phyloP scores from a whole-genome alignment of 1,284 basidiomycete genomes.

The Stygiomarasmius scandens region DNA sequence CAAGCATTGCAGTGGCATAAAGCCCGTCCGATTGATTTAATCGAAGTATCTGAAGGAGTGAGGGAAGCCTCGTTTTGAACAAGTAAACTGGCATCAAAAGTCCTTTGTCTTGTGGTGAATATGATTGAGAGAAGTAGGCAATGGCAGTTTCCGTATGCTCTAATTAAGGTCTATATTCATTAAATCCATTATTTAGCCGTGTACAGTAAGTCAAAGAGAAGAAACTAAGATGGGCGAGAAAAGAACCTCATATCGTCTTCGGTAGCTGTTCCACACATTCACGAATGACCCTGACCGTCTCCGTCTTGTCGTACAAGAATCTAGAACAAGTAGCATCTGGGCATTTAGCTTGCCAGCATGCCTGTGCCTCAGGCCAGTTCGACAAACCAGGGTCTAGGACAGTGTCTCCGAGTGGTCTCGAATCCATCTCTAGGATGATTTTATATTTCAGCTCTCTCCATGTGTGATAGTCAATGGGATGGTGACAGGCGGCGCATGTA shows the following conservation, averaged over 20 bases:
- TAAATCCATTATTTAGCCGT: no score
- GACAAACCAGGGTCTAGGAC: slow-evolving; percentile 48
- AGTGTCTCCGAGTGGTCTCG: slow-evolving; percentile 59
- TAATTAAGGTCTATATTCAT: no score
- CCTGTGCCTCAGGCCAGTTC: slow-evolving; percentile 57
- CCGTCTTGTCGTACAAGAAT: slow-evolving; percentile 56
- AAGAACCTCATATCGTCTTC: slow-evolving; percentile 33
- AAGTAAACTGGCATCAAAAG: no score
- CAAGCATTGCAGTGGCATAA: no score
- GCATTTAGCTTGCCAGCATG: slow-evolving; percentile 62
- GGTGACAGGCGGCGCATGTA: slow-evolving; percentile 49
- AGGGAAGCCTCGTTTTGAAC: no score
- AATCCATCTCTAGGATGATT: slow-evolving; percentile 59
- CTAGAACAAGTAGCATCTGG: slow-evolving; percentile 44
- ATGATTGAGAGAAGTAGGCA: no score
- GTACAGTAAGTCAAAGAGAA: no score
- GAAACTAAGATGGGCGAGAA: no score
- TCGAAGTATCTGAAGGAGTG: no score
- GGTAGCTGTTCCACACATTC: slow-evolving; percentile 56
- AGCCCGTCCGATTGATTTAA: no score
- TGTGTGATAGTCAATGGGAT: slow-evolving; percentile 54
- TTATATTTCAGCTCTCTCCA: slow-evolving; percentile 65
- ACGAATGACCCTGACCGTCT: slow-evolving; percentile 54
- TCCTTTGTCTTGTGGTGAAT: no score
- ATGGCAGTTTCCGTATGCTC: no score